A percentile compares a stretch with the other conserved stretches of the same genome.
phyloP scores from a whole-genome alignment of 2,329 filamentous ascomycete species.

The Elsinoe fawcettii region DNA sequence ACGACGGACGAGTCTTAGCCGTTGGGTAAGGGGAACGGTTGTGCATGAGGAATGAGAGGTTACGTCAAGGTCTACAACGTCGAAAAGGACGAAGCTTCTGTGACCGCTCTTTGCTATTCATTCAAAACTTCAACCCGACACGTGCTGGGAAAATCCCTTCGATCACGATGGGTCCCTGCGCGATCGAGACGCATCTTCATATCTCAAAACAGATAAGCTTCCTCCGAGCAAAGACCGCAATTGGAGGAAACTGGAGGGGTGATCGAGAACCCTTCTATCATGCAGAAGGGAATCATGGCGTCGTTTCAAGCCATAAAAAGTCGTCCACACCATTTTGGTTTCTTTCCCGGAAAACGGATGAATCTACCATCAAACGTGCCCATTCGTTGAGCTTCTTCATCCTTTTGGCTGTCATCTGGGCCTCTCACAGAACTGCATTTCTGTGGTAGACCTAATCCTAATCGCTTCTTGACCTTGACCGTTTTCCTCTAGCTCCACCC shows the following conservation, averaged over 20 bases:
- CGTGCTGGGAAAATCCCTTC: neutral
- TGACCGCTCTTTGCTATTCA: neutral
- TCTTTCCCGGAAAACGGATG: neutral
- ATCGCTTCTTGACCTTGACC: neutral
- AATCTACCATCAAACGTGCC: neutral
- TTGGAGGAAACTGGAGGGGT: constrained; percentile 3
- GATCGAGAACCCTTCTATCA: neutral
- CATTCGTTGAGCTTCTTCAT: neutral
- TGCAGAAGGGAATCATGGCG: neutral
- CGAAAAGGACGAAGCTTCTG: neutral
- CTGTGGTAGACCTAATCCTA: neutral
- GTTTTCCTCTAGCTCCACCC: constrained; percentile 4
- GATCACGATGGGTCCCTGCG: neutral
- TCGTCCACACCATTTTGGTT: neutral
- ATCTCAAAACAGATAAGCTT: constrained; percentile 4
- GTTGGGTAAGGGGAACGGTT: constrained; percentile 3
- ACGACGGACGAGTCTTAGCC: constrained; percentile 10
- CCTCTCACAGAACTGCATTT: neutral
- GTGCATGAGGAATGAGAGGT: neutral
- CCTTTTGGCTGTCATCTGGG: constrained; percentile 6
- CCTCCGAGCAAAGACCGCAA: neutral
- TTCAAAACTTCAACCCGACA: neutral
- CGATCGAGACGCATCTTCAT: neutral
- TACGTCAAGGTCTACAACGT: constrained; percentile 6
- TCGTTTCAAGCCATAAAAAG: constrained; percentile 12